phyloP scores from a whole-genome alignment of 225 moss, liverwort and hornwort species.

The Lunularia cruciata region DNA sequence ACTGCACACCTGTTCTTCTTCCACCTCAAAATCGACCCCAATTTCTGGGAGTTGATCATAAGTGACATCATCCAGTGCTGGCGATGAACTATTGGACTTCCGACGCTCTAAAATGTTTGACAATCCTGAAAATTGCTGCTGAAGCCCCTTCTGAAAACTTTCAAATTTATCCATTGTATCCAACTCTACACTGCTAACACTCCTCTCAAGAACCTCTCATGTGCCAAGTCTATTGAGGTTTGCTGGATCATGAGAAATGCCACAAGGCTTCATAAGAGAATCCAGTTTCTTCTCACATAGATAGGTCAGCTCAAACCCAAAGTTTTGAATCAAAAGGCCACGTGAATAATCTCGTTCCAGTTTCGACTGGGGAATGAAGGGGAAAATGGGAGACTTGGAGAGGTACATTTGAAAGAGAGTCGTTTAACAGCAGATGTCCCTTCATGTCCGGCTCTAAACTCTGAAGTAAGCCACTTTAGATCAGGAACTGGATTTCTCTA shows the following conservation, averaged over 20 bases:
- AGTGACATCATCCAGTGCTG: slow-evolving; percentile 13
- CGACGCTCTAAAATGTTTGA: slow-evolving; percentile 34
- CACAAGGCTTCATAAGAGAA: no score
- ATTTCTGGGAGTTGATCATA: slow-evolving; percentile 23
- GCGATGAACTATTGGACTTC: slow-evolving; percentile 4
- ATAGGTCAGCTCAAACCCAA: no score
- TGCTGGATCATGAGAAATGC: no score
- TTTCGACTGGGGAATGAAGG: no score
- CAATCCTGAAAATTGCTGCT: slow-evolving; percentile 27
- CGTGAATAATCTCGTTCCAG: no score
- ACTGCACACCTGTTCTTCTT: slow-evolving; percentile 43
- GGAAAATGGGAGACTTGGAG: neutral
- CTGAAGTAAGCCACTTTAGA: neutral
- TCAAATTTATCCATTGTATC: slow-evolving; percentile 38
- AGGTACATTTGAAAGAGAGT: neutral
- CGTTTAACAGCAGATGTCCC: slow-evolving; percentile 7
- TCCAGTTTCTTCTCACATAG: no score
- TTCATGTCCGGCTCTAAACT: neutral
- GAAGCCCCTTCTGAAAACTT: slow-evolving; percentile 16
- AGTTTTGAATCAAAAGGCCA: no score
- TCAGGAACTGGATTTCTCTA: neutral
- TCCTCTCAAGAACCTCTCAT: no score
- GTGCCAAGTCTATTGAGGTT: no score
- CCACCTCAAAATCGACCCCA: slow-evolving; percentile 51
- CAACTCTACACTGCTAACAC: no score